These are phyloP conservation scores for Chimonanthus salicifolius DNA, from an alignment of 164 flowering plant species.

Conservation along the genomic window DNA sequence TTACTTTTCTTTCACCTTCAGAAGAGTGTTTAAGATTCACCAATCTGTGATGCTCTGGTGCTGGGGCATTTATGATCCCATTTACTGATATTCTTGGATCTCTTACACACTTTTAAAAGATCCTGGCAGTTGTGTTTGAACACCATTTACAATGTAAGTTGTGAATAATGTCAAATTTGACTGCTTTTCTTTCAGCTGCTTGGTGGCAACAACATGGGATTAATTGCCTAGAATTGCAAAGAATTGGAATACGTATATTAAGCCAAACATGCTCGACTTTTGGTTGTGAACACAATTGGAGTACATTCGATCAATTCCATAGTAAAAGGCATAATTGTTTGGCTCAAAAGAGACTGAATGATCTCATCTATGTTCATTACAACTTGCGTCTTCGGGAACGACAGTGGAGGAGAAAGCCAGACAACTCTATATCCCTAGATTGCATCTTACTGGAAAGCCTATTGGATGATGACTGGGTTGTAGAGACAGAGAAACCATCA, in stretches of 20 bases:
- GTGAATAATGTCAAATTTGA: neutral
- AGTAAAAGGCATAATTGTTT: constrained; percentile 38
- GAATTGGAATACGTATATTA: constrained; percentile 66
- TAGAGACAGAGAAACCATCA: constrained; percentile 43
- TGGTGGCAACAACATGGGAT: constrained; percentile 96
- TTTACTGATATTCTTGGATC: too few relatives aligned
- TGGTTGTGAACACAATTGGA: constrained; percentile 75
- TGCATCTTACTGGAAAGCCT: constrained; percentile 37
- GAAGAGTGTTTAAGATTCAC: constrained; percentile 55
- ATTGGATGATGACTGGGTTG: constrained; percentile 59
- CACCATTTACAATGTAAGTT: neutral
- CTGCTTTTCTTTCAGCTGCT: constrained; percentile 41
- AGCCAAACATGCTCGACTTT: constrained; percentile 77
- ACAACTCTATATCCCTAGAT: constrained; percentile 35
- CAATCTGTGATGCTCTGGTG: constrained; percentile 41
- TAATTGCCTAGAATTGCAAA: constrained; percentile 64
- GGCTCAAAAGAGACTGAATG: constrained; percentile 48
- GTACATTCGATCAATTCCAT: constrained; percentile 49
- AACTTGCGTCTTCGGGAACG: constrained; percentile 64
- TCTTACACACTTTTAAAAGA: too few relatives aligned
- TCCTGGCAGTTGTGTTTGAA: neutral
- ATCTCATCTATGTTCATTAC: constrained; percentile 61
- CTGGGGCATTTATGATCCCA: neutral
- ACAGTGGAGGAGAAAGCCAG: constrained; percentile 32
- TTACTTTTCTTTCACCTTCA: constrained; percentile 57